Base-by-base conservation (phyloP, 352 stramenopile genomes). In the Pythium rishiriense region DNA sequence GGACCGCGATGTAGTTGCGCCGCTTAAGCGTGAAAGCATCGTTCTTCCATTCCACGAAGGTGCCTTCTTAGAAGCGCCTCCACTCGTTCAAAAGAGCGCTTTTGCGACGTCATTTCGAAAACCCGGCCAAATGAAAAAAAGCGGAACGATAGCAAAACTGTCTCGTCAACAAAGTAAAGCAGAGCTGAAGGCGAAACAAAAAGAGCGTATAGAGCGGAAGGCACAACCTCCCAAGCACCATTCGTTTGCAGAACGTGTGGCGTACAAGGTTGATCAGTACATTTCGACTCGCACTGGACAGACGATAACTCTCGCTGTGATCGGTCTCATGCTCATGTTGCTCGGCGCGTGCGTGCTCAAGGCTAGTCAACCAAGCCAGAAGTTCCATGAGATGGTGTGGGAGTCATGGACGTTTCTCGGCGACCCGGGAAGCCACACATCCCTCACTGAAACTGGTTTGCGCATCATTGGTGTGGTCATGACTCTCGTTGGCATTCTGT, bases 401-500 rank as follows among this genome's bases (percentile, higher is more conserved):
- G 61, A 87, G 31, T 69, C 78, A 3, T 92, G 79, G 81, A 89
- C 79, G 0, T 91, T 76, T 47, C 68, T 92, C 12, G 77, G 75
- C 0, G 83, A 90, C 28, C 11, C 83, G 2, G 76, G 76, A 0
- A 61, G 76, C 1, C 83, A 92, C 42, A 88, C 74, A 0, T 39
- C 55, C 1, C 51, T 87, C 3, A 67, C 73, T 3, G 43, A 73
- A 14, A 53, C 70, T 10, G 76, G 77, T 2, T 19, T 88, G 19
- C 81, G 79, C 1, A 52, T 88, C 22, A 71, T 88, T n/a, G 83
- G 79, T 22, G 73, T 86, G 2, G 17, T 84, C 24, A 84, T 88
- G 37, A 90, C 58, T 10, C 52, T 96, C 8, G 42, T 84, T 33
- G 84, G 86, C 14, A 88, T 96, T 52, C 59, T 97, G 17, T 91